These are phyloP conservation scores for Trypethelium eluteriae DNA, from an alignment of 495 filamentous ascomycete genomes.

Conservation along the genomic window DNA sequence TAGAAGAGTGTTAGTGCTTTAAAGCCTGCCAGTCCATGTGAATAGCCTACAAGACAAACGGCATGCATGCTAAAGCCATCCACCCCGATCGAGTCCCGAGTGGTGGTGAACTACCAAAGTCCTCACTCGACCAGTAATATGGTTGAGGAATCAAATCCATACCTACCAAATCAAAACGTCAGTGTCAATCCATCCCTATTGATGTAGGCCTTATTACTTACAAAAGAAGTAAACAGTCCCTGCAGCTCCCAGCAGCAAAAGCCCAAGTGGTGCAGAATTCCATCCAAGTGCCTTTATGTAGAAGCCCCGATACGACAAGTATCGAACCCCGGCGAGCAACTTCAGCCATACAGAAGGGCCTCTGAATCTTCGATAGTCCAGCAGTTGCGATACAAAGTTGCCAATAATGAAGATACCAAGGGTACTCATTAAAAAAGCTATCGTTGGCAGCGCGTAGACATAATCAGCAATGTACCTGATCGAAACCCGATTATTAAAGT, in stretches of 20 bases:
- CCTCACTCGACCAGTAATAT: conserved; percentile 47
- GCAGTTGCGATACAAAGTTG: conserved; percentile 28
- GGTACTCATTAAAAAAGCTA: conserved; percentile 44
- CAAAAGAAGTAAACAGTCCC: conserved; percentile 44
- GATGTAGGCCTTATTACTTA: conserved; percentile 17
- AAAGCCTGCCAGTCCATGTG: neutral
- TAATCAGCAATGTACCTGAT: conserved; percentile 49
- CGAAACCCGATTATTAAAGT: neutral
- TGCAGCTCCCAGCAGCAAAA: conserved; percentile 36
- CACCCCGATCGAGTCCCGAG: conserved; percentile 27
- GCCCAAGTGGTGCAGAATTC: conserved; percentile 41
- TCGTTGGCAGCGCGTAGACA: conserved; percentile 43
- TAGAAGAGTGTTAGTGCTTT: conserved; percentile 1
- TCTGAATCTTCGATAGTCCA: conserved; percentile 14
- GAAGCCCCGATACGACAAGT: conserved; percentile 40
- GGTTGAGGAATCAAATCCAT: conserved; percentile 47
- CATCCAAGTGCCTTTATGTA: conserved; percentile 32
- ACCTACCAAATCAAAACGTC: conserved; percentile 16
- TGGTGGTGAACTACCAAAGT: conserved; percentile 39
- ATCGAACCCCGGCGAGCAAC: conserved; percentile 31
- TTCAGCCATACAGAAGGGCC: conserved; percentile 27
- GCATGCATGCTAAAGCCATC: conserved; percentile 27
- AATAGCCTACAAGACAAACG: conserved; percentile 23
- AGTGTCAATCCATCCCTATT: neutral
- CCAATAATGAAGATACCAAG: conserved; percentile 43